phyloP scores from a whole-genome alignment of 2,329 filamentous ascomycete genomes.

The Cephalotrichum gorgonifer region DNA sequence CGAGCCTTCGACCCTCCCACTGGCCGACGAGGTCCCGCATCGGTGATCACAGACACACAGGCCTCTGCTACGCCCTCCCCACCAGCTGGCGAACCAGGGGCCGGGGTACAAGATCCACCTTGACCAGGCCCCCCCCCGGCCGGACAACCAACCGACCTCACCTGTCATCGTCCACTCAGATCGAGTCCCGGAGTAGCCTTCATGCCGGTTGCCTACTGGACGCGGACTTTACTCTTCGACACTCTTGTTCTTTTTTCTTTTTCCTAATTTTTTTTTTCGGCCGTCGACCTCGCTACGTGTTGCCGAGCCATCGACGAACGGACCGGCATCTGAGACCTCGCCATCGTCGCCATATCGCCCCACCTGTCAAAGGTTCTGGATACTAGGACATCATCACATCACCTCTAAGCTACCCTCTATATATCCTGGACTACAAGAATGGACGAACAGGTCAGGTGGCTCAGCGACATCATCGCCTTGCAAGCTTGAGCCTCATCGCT shows the following conservation, averaged over 20 bases:
- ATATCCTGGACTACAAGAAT: neutral
- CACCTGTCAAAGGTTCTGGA: neutral
- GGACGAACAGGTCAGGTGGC: slow-evolving; percentile 3
- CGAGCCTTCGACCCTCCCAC: neutral
- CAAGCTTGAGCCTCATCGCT: slow-evolving; percentile 3
- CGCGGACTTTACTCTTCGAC: neutral
- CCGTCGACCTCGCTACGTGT: neutral
- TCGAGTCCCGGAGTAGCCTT: neutral
- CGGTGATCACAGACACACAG: neutral
- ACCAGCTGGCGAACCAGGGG: slow-evolving; percentile 1
- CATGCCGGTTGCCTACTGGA: slow-evolving; percentile 3
- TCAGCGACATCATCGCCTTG: slow-evolving; percentile 4
- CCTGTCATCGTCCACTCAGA: neutral
- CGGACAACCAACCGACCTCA: neutral
- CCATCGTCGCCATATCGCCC: neutral
- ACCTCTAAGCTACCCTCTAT: neutral
- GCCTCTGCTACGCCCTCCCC: neutral
- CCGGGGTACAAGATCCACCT: neutral
- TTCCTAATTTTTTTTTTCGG: neutral
- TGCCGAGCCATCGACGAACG: neutral
- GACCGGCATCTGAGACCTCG: neutral
- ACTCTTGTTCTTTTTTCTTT: neutral
- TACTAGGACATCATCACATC: neutral
- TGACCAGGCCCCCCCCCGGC: neutral
- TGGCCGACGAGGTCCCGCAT: neutral